These are phyloP conservation scores for Prillingera fragicola DNA, from an alignment of 1,284 basidiomycete species.

Conservation along the genomic window DNA sequence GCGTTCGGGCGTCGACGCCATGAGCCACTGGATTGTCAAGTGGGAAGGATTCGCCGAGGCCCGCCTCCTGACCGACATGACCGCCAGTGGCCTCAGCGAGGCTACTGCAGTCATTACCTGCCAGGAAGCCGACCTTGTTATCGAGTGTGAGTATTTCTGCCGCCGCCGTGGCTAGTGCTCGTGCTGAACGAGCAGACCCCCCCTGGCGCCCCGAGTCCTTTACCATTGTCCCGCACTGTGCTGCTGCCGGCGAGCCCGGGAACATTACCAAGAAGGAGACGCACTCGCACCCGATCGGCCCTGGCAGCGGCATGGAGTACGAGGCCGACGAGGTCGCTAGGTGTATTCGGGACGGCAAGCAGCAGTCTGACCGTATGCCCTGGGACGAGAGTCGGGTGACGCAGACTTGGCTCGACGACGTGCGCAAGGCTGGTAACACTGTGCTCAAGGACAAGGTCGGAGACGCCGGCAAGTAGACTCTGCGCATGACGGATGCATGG, in stretches of 20 bases:
- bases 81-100: slow-evolving; percentile 19
- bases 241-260: slow-evolving; percentile 54
- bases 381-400: slow-evolving; percentile 69
- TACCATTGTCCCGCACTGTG: slow-evolving; percentile 51
- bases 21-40: slow-evolving; percentile 67
- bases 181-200: slow-evolving; percentile 20
- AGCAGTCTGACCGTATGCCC: slow-evolving; percentile 67
- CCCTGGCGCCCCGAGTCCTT: slow-evolving; percentile 31
- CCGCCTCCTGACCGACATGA: slow-evolving; percentile 32
- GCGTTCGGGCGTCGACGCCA: slow-evolving; percentile 72
- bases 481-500: too few species aligned
- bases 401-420: slow-evolving; percentile 77
- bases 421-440: slow-evolving; percentile 47
- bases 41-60: slow-evolving; percentile 52
- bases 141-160: slow-evolving; percentile 30
- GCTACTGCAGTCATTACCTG: slow-evolving; percentile 32
- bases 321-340: slow-evolving; percentile 65
- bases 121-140: slow-evolving; percentile 35
- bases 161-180: not conserved
- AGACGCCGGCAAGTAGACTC: slow-evolving; percentile 23
- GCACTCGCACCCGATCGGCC: slow-evolving; percentile 55
- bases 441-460: slow-evolving; percentile 33
- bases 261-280: slow-evolving; percentile 23
- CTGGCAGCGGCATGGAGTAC: slow-evolving; percentile 51
- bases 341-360: slow-evolving; percentile 67